phyloP scores from a whole-genome alignment of 2,329 filamentous ascomycete genomes.

The Colletotrichum eremochloae region DNA sequence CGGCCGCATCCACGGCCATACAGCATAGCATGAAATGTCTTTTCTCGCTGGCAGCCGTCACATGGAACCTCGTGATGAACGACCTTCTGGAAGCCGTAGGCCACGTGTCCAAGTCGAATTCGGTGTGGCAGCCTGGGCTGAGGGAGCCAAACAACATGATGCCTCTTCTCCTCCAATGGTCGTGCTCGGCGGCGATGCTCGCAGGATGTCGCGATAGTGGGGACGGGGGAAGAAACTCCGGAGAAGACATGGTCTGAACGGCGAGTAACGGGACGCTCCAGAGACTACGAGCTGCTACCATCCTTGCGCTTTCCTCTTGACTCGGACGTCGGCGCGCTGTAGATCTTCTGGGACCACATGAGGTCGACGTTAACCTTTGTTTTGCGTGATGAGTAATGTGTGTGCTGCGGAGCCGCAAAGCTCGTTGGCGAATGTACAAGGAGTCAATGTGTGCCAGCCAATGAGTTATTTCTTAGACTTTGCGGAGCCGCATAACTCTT shows the following conservation, averaged over 20 bases:
- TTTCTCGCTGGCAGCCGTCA: constrained; percentile 25
- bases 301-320: constrained; percentile 24
- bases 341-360: constrained; percentile 8
- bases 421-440: background rate
- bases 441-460: background rate
- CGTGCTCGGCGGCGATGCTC: constrained; percentile 10
- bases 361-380: constrained; percentile 12
- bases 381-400: constrained; percentile 21
- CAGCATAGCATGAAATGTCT: constrained; percentile 4
- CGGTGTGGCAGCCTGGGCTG: constrained; percentile 1
- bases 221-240: constrained; percentile 20
- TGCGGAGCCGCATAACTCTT: no score
- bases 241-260: constrained; percentile 11
- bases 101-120: constrained; percentile 23
- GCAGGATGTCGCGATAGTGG: background rate
- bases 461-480: constrained; percentile 13
- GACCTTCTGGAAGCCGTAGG: constrained; percentile 32
- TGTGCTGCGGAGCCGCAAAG: background rate
- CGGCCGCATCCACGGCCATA: background rate
- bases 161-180: background rate
- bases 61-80: background rate
- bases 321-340: background rate
- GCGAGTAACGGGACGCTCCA: background rate
- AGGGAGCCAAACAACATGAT: background rate
- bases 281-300: background rate